These are phyloP conservation scores for Zostera marina DNA, from an alignment of 116 monocot genomes.

Conservation along the genomic window DNA sequence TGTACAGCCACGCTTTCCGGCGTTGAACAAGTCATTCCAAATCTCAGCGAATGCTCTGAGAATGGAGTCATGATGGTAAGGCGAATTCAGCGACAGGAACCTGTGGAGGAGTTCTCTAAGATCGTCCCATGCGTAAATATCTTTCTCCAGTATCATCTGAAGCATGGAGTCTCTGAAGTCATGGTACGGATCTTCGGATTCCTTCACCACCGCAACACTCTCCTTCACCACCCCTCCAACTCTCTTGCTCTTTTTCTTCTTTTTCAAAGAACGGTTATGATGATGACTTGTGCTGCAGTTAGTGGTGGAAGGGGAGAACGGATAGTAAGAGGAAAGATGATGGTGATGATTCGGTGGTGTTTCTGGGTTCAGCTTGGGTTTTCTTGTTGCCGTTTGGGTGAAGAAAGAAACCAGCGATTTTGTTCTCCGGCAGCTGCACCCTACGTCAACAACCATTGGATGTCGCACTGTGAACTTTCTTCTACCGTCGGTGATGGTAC, in stretches of 20 bases:
- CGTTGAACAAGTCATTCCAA: not conserved
- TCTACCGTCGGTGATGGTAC: not conserved
- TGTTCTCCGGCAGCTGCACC: conserved; percentile 24
- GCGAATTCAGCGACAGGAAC: conserved; percentile 27
- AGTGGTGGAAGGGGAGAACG: conserved; percentile 19
- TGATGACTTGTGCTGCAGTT: conserved; percentile 3
- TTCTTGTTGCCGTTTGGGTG: not conserved
- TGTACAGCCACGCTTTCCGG: not conserved
- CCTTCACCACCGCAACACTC: conserved; percentile 50
- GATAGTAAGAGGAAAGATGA: conserved; percentile 23
- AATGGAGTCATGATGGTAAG: conserved; percentile 11
- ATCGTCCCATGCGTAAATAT: conserved; percentile 23
- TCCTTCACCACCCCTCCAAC: conserved; percentile 14
- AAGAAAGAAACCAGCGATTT: conserved; percentile 16
- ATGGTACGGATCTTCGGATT: conserved; percentile 26
- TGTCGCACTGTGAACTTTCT: conserved; percentile 4
- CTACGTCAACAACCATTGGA: conserved; percentile 13
- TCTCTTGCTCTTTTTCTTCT: conserved; percentile 1
- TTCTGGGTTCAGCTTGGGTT: conserved; percentile 11
- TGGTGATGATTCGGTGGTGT: conserved; percentile 14
- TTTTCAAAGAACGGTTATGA: conserved; percentile 4
- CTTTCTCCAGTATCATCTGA: conserved; percentile 31
- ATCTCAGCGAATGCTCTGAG: conserved; percentile 5
- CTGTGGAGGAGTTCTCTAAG: conserved; percentile 22
- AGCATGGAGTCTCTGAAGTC: conserved; percentile 39